These are phyloP conservation scores for Oryza glumipatula DNA, from an alignment of 176 grass and related monocot species.

Conservation along the genomic window DNA sequence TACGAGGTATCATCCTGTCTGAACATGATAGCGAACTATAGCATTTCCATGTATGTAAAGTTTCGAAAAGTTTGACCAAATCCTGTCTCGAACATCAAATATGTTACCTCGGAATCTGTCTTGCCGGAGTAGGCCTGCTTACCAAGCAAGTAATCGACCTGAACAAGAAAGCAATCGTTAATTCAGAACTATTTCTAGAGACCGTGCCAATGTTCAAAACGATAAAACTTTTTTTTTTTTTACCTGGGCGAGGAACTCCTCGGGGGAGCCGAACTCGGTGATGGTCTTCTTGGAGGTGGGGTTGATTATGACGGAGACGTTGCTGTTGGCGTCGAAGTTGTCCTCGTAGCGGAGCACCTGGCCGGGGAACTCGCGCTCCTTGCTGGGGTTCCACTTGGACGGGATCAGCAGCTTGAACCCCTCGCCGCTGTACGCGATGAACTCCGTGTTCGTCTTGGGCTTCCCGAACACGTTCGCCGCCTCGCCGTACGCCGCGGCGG, in stretches of 20 bases:
- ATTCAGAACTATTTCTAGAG: no score
- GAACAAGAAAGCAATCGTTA: not conserved
- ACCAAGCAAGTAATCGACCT: constrained; percentile 85
- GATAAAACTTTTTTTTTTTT: not conserved
- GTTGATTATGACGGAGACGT: constrained; percentile 76
- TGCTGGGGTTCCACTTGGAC: constrained; percentile 95
- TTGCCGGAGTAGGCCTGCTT: constrained; percentile 75
- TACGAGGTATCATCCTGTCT: no score
- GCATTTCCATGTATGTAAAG: no score
- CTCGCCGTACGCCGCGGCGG: constrained; percentile 92
- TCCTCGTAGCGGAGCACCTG: constrained; percentile 96
- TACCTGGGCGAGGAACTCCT: constrained; percentile 78
- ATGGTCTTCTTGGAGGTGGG: constrained; percentile 82
- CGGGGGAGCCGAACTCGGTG: constrained; percentile 79
- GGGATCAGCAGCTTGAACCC: constrained; percentile 91
- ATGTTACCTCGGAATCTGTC: constrained; percentile 73
- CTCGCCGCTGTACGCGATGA: constrained; percentile 65
- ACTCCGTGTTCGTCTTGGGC: constrained; percentile 79
- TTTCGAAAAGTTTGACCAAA: no score
- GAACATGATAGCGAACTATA: no score
- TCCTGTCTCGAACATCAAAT: no score
- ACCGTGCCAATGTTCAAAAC: not conserved
- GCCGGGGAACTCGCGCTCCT: constrained; percentile 81
- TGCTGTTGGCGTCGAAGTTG: constrained; percentile 93
- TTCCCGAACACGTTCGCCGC: constrained; percentile 94